These are phyloP conservation scores for Cicer judaicum DNA, from an alignment of 306 rosid genomes.

Conservation along the genomic window DNA sequence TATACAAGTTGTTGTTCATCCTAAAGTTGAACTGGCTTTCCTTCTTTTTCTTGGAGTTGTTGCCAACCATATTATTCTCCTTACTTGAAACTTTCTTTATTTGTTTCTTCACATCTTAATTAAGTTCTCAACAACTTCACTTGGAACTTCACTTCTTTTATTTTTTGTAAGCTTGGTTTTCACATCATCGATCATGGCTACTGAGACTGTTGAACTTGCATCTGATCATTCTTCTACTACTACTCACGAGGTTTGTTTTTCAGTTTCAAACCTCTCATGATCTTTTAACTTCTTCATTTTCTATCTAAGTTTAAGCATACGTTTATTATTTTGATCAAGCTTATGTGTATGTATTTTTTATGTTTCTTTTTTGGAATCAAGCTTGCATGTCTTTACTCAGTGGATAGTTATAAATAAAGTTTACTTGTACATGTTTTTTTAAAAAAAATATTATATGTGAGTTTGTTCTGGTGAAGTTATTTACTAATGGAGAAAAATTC, in stretches of 20 bases:
- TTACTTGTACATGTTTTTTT: background rate
- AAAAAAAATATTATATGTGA: background rate
- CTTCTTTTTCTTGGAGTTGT: constrained; percentile 54
- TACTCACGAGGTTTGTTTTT: constrained; percentile 58
- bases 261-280: constrained; percentile 10
- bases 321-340: constrained; percentile 4
- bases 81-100: constrained; percentile 37
- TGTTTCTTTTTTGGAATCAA: constrained; percentile 11
- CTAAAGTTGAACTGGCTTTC: constrained; percentile 46
- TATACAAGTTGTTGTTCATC: constrained; percentile 42
- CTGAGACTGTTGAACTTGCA: constrained; percentile 47
- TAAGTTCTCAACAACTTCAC: constrained; percentile 37
- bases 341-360: background rate
- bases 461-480: background rate
- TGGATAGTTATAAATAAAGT: constrained; percentile 27
- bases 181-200: constrained; percentile 56
- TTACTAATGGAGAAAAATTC: background rate
- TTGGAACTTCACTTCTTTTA: constrained; percentile 18
- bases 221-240: constrained; percentile 53
- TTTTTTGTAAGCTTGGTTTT: constrained; percentile 25
- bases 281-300: constrained; percentile 39
- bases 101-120: constrained; percentile 26
- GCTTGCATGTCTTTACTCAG: constrained; percentile 23
- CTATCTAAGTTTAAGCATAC: constrained; percentile 1
- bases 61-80: constrained; percentile 68